These are phyloP conservation scores for Cocos nucifera DNA, from an alignment of 176 grass and related monocot species.

Conservation along the genomic window DNA sequence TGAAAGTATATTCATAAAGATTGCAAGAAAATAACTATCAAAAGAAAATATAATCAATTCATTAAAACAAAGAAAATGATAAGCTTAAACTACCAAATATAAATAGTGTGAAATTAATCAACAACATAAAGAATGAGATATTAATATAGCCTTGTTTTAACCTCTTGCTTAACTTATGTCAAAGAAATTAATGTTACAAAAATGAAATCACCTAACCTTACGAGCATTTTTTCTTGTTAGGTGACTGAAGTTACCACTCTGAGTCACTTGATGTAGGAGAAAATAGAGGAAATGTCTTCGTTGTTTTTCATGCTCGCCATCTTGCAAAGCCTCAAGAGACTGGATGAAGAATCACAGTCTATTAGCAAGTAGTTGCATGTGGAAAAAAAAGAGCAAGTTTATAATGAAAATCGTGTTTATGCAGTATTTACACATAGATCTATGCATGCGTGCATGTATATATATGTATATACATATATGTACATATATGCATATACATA, in stretches of 20 bases:
- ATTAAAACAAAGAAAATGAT: not conserved
- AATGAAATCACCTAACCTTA: conserved; percentile 48
- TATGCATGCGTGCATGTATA: no score
- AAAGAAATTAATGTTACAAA: no score
- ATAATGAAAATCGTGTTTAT: no score
- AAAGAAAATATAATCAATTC: not conserved
- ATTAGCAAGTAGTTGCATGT: not conserved
- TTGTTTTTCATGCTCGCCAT: conserved; percentile 95
- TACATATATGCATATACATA: no score
- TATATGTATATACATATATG: no score
- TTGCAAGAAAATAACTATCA: not conserved
- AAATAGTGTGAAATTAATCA: not conserved
- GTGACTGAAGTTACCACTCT: conserved; percentile 86
- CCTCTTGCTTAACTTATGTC: no score
- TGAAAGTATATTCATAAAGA: conserved; percentile 25
- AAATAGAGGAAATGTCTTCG: conserved; percentile 97
- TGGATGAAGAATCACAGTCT: conserved; percentile 31
- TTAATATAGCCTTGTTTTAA: not conserved
- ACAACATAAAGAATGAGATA: conserved; percentile 1
- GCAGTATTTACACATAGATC: no score
- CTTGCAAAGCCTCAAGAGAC: conserved; percentile 94
- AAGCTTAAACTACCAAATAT: conserved; percentile 15
- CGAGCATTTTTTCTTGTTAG: conserved; percentile 79
- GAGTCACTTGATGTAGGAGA: conserved; percentile 94
- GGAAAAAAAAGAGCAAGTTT: no score